phyloP scores from a whole-genome alignment of 805 yeast species.

The Metschnikowia cubensis region DNA sequence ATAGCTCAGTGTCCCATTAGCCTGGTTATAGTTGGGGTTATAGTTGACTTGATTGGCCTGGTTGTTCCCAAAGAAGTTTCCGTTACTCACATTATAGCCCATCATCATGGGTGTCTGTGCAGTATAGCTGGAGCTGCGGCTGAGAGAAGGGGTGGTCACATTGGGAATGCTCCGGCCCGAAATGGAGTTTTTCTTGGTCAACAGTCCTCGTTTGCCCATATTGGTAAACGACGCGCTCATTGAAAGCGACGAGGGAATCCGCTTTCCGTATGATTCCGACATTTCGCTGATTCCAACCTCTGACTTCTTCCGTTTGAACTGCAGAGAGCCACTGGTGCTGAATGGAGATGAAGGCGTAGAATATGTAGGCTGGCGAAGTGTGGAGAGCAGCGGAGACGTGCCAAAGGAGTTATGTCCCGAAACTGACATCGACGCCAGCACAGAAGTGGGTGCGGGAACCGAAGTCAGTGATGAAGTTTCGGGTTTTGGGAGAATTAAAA shows the following conservation, averaged over 20 bases:
- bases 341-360: slow-evolving; percentile 18
- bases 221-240: slow-evolving; percentile 13
- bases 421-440: neutral
- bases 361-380: neutral
- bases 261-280: slow-evolving; percentile 20
- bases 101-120: slow-evolving; percentile 3
- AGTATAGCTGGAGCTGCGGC: slow-evolving; percentile 5
- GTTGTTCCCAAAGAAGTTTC: neutral
- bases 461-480: neutral
- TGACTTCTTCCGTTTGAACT: slow-evolving; percentile 41
- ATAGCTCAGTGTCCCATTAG: neutral
- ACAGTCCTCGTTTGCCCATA: slow-evolving; percentile 14
- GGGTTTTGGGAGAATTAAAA: slow-evolving; percentile 41
- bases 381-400: neutral
- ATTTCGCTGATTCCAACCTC: slow-evolving; percentile 27
- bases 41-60: neutral
- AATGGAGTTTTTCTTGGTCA: slow-evolving; percentile 8
- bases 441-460: slow-evolving; percentile 5
- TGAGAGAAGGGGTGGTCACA: neutral
- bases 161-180: slow-evolving; percentile 1
- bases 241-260: slow-evolving; percentile 16
- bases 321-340: slow-evolving; percentile 22
- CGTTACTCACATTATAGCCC: neutral
- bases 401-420: slow-evolving; percentile 1
- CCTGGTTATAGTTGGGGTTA: neutral